Evolutionary conservation across 257 asterid species (phyloP).

Genomic region (Penstemon davidsonii): DNA sequence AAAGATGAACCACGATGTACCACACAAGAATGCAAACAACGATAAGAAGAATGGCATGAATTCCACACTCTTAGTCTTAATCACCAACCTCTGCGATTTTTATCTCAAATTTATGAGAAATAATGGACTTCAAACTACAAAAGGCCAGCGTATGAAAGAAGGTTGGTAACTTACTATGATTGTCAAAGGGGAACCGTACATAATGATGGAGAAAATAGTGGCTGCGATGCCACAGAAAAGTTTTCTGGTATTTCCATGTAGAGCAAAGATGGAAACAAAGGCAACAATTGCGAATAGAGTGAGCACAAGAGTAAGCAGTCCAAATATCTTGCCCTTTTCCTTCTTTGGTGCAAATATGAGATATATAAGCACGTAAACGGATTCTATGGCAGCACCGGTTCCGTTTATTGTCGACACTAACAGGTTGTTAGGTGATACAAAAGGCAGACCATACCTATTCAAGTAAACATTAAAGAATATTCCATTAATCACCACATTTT

Average conservation of each 20-base stretch:
- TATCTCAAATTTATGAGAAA: too few species aligned
- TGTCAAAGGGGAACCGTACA: constrained; percentile 82
- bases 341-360: constrained; percentile 55
- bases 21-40: too few species aligned
- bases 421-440: constrained; percentile 76
- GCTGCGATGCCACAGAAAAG: constrained; percentile 73
- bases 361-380: constrained; percentile 51
- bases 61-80: too few species aligned
- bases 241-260: constrained; percentile 59
- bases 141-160: neutral
- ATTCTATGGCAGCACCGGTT: constrained; percentile 64
- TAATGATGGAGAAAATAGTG: constrained; percentile 71
- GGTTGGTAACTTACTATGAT: constrained; percentile 50
- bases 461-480: constrained; percentile 17
- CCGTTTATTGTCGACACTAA: constrained; percentile 69
- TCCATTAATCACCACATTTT: neutral
- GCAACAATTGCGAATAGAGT: constrained; percentile 47
- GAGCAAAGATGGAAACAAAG: constrained; percentile 59
- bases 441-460: constrained; percentile 82
- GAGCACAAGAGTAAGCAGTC: constrained; percentile 46
- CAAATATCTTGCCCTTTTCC: constrained; percentile 60
- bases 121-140: constrained; percentile 17
- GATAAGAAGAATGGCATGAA: too few species aligned
- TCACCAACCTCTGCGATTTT: too few species aligned
- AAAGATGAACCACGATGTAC: too few species aligned